These are phyloP conservation scores for Salix brachista DNA, from an alignment of 345 rosid species.

Conservation along the genomic window DNA sequence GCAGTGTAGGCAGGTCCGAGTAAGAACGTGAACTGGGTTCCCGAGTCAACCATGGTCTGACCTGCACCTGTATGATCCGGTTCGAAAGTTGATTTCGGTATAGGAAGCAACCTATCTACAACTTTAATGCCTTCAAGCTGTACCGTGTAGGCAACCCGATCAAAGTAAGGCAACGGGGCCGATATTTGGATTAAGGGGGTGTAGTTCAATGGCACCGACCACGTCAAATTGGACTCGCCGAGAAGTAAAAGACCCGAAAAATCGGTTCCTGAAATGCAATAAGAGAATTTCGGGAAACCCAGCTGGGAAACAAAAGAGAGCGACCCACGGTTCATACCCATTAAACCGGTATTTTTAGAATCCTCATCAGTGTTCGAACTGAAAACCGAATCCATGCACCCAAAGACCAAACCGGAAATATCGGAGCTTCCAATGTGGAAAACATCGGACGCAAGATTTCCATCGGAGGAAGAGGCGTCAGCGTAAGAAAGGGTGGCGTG, in stretches of 20 bases:
- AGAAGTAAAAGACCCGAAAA: constrained; percentile 70
- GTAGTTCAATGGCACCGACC: constrained; percentile 57
- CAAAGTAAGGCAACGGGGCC: constrained; percentile 70
- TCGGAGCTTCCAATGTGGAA: constrained; percentile 55
- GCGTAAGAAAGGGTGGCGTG: constrained; percentile 82
- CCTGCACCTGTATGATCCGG: constrained; percentile 97
- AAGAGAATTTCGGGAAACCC: constrained; percentile 80
- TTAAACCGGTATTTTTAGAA: constrained; percentile 57
- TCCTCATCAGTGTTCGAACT: constrained; percentile 73
- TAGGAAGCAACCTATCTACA: constrained; percentile 42
- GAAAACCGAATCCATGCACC: constrained; percentile 78
- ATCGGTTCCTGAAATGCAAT: constrained; percentile 75
- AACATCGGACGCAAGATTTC: constrained; percentile 67
- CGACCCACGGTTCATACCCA: constrained; percentile 93
- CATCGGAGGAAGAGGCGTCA: constrained; percentile 80
- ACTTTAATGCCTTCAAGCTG: constrained; percentile 86
- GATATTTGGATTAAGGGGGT: constrained; percentile 69
- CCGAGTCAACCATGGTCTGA: constrained; percentile 94
- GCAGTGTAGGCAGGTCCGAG: constrained; percentile 78
- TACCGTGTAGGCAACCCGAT: constrained; percentile 86
- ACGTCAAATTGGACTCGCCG: constrained; percentile 69
- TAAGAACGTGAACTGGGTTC: constrained; percentile 84
- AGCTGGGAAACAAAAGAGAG: constrained; percentile 75
- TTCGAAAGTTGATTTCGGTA: constrained; percentile 54
- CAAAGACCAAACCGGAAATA: constrained; percentile 50